Evolutionary conservation across 306 rosid species (phyloP).

Genomic region (Quillaja saponaria): DNA sequence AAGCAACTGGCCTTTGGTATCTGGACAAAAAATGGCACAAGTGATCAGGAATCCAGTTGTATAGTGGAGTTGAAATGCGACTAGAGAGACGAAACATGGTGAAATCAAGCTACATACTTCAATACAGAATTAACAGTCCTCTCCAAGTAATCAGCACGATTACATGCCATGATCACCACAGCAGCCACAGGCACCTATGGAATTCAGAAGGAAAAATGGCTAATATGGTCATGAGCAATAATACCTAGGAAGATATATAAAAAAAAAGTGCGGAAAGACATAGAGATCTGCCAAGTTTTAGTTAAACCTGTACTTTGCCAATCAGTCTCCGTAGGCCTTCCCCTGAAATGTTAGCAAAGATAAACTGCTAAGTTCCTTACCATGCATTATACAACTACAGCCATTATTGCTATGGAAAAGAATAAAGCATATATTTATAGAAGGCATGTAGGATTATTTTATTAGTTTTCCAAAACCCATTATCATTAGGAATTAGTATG

Average conservation of each 20-base stretch:
- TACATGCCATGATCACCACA: constrained; percentile 97
- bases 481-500: no score
- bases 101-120: constrained; percentile 53
- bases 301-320: constrained; percentile 69
- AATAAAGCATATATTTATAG: background rate
- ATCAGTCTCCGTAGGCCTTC: constrained; percentile 64
- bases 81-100: background rate
- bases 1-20: constrained; percentile 70
- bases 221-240: constrained; percentile 13
- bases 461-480: no score
- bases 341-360: constrained; percentile 57
- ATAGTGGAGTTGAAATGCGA: constrained; percentile 16
- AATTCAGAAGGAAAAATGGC: constrained; percentile 32
- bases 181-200: constrained; percentile 94
- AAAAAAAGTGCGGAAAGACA: constrained; percentile 17
- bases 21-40: constrained; percentile 46
- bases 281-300: constrained; percentile 31
- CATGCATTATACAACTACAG: constrained; percentile 7
- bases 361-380: constrained; percentile 37
- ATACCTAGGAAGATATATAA: constrained; percentile 25
- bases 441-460: no score
- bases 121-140: constrained; percentile 77
- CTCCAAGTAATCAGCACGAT: constrained; percentile 93
- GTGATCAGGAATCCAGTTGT: constrained; percentile 28
- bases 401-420: background rate